Conservation (phyloP, 306 rosid genomes). For the Inga leiocalycina region DNA sequence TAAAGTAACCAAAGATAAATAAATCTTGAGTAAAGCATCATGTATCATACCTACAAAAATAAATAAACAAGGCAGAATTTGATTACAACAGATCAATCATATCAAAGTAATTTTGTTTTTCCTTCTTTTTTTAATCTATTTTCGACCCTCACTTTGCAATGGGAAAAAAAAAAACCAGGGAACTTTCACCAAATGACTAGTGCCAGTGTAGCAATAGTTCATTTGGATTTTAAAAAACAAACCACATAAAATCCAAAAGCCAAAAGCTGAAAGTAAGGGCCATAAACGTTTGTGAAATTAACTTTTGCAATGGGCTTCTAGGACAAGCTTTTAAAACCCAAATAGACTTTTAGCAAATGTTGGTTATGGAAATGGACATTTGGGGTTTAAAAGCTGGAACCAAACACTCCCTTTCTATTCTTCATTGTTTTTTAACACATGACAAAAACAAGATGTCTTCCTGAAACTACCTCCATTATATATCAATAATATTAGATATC, state of each 20-base stretch:
- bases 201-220: not conserved
- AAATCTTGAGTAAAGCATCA: constrained; percentile 14
- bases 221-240: not conserved
- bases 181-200: not conserved
- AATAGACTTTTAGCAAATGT: too few relatives aligned
- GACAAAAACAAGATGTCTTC: not conserved
- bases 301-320: too few relatives aligned
- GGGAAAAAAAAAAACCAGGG: not conserved
- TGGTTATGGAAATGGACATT: too few relatives aligned
- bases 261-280: too few relatives aligned
- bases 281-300: too few relatives aligned
- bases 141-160: not conserved
- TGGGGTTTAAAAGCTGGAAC: too few relatives aligned
- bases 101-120: not conserved
- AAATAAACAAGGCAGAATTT: not conserved
- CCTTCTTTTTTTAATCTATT: not conserved
- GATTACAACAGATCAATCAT: not conserved
- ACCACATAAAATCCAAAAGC: not conserved
- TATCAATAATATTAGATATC: constrained; percentile 12
- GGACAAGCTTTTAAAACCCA: too few relatives aligned
- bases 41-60: constrained; percentile 1
- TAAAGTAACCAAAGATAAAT: not conserved
- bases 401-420: not conserved
- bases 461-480: not conserved
- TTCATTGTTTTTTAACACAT: not conserved